Evolutionary conservation across 306 rosid genomes (phyloP), one percentile per base, ranked within the genome.

Genomic region (Cicer chorassanicum): DNA sequence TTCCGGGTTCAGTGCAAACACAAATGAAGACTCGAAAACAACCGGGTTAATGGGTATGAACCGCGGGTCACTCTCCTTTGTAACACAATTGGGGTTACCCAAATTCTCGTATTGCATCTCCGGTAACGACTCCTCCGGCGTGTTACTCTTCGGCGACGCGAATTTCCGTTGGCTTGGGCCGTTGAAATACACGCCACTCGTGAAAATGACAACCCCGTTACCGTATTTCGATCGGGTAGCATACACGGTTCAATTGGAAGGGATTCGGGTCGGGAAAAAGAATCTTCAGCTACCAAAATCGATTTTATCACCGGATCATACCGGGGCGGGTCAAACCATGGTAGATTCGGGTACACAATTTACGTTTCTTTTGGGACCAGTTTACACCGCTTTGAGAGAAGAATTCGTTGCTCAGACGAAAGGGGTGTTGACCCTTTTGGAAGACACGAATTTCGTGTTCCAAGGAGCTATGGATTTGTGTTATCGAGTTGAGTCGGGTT

Each of bases 241-340:
- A 0, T 93, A 93, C 85, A 84, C 95, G 4, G 91, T 93, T 2
- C 89, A 78, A 18, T 88, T 93, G 8, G 78, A 87, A 0, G 97
- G 98, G 1, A 93, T 93, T 5, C 78, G 74, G 34, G 95, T 93
- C 9, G 77, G 84, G 13, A 40, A 60, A 0, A 89, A 85, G 51
- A 11, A 48, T 0, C 36, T 93, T 0, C 70, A 85, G 0, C 77
- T 90, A 1, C 86, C 91, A 14, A 84, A 87, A 29, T 69, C 95
- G 0, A 62, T 65, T 0, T 84, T 87, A 2, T 73, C 61, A 0
- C 95, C 98, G 16, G 96, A 93, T 63, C 98, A 93, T 36, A 89
- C 95, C 36, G 96, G 96, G 15, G 96, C 98, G 39, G 96, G 98
- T 12, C 98, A 93, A 48, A 89, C 98, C 3, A 93, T 90, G 88